Evolutionary conservation across 306 rosid species (phyloP).

Genomic region (Psophocarpus tetragonolobus): DNA sequence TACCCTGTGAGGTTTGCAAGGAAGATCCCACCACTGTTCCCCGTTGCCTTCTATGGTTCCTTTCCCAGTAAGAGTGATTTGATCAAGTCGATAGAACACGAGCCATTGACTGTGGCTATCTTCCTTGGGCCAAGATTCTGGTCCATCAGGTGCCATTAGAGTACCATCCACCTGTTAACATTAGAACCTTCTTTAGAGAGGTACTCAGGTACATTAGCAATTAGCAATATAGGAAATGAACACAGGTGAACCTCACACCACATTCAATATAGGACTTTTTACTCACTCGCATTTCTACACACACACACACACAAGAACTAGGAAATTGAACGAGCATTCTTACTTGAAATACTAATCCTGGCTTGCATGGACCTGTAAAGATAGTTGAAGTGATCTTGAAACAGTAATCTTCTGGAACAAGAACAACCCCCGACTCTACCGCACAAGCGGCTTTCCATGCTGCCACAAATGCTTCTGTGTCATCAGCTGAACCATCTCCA

Average conservation of each 20-base stretch:
- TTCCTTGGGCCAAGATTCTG: constrained; percentile 71
- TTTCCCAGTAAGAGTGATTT: constrained; percentile 77
- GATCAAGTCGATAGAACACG: constrained; percentile 78
- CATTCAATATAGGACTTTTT: not conserved
- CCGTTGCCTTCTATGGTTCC: constrained; percentile 97
- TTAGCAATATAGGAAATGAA: not conserved
- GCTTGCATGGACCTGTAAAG: constrained; percentile 92
- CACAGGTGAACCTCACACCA: not conserved
- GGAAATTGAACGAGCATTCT: constrained; percentile 17
- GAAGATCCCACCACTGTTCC: constrained; percentile 94
- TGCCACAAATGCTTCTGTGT: constrained; percentile 67
- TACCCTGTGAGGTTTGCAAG: constrained; percentile 99
- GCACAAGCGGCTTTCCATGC: constrained; percentile 98
- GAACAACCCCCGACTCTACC: constrained; percentile 67
- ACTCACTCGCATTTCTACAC: not conserved
- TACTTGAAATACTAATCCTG: constrained; percentile 88
- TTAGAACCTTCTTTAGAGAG: constrained; percentile 2
- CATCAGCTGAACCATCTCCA: constrained; percentile 88
- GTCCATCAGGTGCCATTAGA: constrained; percentile 94
- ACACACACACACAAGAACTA: not conserved
- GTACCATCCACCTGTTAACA: constrained; percentile 78
- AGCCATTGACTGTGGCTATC: constrained; percentile 89
- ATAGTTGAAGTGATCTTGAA: constrained; percentile 88
- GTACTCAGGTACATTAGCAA: not conserved
- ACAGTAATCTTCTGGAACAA: constrained; percentile 58